Base-by-base conservation (phyloP, 2,329 filamentous ascomycete genomes). In the Fusarium concolor region DNA sequence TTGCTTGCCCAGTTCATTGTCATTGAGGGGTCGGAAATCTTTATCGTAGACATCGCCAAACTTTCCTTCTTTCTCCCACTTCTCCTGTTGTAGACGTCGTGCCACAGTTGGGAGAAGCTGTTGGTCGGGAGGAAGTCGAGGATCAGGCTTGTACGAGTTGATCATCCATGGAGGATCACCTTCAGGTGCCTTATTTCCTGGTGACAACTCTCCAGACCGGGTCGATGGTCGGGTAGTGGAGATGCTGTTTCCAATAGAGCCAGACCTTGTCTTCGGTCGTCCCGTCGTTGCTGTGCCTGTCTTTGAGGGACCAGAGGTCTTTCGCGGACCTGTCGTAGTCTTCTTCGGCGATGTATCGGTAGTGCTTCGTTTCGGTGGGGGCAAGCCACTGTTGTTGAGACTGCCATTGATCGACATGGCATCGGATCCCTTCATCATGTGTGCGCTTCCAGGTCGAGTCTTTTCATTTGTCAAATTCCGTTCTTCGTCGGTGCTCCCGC, bases 121-220 rank as follows among this genome's bases (percentile, higher is more conserved):
- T 78, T 99, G 92, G 65, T 99, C 96, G 0, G 94, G 96, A 8
- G 96, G 96, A 33, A 99, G 84, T 63, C 94, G 90, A 29, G 96
- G 96, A 76, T 99, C 96, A 1, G 96, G 96, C 75, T 96, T 97
- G 79, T 97, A 99, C 80, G 97, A 93, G 22, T 92, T 92, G 44
- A 96, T 88, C 80, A 98, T 87, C 96, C 96, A 99, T 51, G 96
- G 96, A 11, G 96, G 94, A 54, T 98, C 95, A 20, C 96, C 96
- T 82, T 98, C 96, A 1, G 94, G 94, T 41, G 90, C 87, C 75
- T 93, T 87, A 84, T 78, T 75, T 78, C 73, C 76, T 31, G 80
- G 74, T 41, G 81, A 78, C 29, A 85, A 70, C 59, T 87, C 87
- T 20, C 89, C 89, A 9, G 87, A 88, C 62, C 89, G 84, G 2